Conservation (phyloP, 2,329 filamentous ascomycete genomes). For the Fusarium proliferatum region DNA sequence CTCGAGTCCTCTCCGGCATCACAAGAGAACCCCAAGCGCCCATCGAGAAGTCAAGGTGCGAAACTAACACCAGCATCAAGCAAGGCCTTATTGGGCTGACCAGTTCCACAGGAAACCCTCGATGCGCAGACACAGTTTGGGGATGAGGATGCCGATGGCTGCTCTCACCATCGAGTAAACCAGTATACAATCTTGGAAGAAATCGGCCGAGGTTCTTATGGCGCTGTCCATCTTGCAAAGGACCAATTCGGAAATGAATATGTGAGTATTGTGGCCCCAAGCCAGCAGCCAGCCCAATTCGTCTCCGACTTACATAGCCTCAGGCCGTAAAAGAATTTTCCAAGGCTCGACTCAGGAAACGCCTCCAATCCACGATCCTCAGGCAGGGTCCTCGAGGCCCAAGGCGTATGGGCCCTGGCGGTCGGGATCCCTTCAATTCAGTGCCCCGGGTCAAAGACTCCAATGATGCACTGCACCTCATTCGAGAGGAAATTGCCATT, state of each 20-base stretch:
- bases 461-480: slow-evolving; percentile 80
- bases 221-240: slow-evolving; percentile 87
- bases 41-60: slow-evolving; percentile 68
- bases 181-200: slow-evolving; percentile 95
- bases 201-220: slow-evolving; percentile 96
- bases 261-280: slow-evolving; percentile 64
- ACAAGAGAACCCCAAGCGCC: slow-evolving; percentile 66
- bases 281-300: background rate
- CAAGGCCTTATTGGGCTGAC: slow-evolving; percentile 17
- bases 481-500: slow-evolving; percentile 96
- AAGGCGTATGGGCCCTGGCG: slow-evolving; percentile 45
- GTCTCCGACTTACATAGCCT: slow-evolving; percentile 29
- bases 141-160: slow-evolving; percentile 85
- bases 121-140: slow-evolving; percentile 89
- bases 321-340: slow-evolving; percentile 98
- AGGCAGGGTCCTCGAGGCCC: slow-evolving; percentile 58
- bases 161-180: slow-evolving; percentile 87
- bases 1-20: slow-evolving; percentile 67
- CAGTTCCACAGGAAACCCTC: slow-evolving; percentile 78
- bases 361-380: slow-evolving; percentile 89
- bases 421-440: slow-evolving; percentile 42
- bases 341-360: slow-evolving; percentile 88
- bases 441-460: slow-evolving; percentile 65
- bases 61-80: background rate
- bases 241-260: slow-evolving; percentile 95